Percentiles rank a stretch among this genome's conserved stretches.
Conservation (phyloP, 225 moss, liverwort and hornwort genomes). For the Lunularia cruciata region DNA sequence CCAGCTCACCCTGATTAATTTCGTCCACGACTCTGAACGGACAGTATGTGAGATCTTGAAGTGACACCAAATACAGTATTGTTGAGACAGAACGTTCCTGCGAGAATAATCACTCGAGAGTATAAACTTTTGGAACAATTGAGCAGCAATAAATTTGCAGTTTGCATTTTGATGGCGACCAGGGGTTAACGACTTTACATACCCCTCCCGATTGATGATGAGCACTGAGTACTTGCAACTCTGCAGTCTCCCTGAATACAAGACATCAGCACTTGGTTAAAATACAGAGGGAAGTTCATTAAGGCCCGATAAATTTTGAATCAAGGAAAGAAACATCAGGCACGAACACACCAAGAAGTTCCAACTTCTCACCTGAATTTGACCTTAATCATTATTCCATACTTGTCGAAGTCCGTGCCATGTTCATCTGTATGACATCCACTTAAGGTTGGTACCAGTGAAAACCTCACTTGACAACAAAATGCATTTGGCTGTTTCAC, state of each 20-base stretch:
- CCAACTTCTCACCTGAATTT: conserved; percentile 70
- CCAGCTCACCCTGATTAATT: conserved; percentile 87
- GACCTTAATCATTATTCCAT: conserved; percentile 93
- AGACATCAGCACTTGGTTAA: neutral
- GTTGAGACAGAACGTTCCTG: conserved; percentile 98
- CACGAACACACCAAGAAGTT: neutral
- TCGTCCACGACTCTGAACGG: conserved; percentile 99
- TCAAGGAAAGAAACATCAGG: neutral
- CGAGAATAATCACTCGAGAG: too few species aligned
- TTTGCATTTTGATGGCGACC: too few species aligned
- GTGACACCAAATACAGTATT: conserved; percentile 83
- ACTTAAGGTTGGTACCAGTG: too few species aligned
- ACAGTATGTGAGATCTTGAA: conserved; percentile 96
- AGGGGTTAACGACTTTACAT: too few species aligned
- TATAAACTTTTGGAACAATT: neutral
- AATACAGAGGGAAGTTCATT: neutral
- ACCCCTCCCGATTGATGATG: conserved; percentile 99
- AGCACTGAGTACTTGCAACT: conserved; percentile 90
- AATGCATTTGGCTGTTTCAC: neutral
- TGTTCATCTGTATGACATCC: conserved; percentile 72
- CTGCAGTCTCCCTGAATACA: conserved; percentile 69
- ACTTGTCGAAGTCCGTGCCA: conserved; percentile 82
- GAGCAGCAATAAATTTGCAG: neutral
- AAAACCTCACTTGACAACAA: neutral
- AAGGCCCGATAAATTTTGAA: neutral